Conservation (phyloP, 192 early-diverging fungal genomes). For the Linnemannia exigua region DNA sequence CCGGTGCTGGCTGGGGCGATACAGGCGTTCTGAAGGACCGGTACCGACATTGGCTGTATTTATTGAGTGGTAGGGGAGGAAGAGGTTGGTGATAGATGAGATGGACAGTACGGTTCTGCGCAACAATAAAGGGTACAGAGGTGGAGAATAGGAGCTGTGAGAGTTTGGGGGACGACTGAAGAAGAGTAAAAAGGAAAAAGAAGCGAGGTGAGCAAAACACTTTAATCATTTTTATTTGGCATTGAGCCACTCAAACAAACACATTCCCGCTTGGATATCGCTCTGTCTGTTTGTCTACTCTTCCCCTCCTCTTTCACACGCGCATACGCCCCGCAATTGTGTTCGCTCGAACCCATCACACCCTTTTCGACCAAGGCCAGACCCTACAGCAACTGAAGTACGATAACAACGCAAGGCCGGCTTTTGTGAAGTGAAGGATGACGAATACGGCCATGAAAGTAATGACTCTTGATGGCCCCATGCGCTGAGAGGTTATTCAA, state of each 20-base stretch:
- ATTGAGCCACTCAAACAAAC: neutral
- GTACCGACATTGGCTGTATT: neutral
- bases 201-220: neutral
- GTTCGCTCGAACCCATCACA: too few species aligned
- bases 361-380: too few species aligned
- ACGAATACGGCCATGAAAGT: too few species aligned
- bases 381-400: too few species aligned
- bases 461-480: too few species aligned
- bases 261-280: too few species aligned
- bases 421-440: too few species aligned
- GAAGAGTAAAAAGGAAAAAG: neutral
- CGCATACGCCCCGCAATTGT: too few species aligned
- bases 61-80: neutral
- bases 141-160: neutral
- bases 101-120: neutral
- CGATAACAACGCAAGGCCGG: too few species aligned
- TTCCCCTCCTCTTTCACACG: too few species aligned
- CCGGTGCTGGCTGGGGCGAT: conserved; percentile 26
- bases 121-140: neutral
- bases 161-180: neutral
- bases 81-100: neutral
- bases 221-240: neutral
- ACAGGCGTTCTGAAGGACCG: conserved; percentile 14
- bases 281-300: too few species aligned
- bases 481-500: too few species aligned